phyloP scores from a whole-genome alignment of 2,329 filamentous ascomycete genomes.

The Colletotrichum sp. region DNA sequence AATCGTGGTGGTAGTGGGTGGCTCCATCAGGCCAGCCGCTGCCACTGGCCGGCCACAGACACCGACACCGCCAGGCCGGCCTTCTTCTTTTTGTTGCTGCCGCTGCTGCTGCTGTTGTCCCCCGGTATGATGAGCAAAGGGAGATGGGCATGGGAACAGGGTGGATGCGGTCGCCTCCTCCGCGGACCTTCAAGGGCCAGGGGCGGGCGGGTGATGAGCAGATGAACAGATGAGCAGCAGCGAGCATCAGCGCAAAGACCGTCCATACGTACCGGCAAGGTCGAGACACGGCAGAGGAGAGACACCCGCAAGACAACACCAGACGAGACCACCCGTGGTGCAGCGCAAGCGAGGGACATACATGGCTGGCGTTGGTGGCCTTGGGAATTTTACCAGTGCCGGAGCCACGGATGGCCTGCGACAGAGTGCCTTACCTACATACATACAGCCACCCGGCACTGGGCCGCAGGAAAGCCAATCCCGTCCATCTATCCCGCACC shows the following conservation, averaged over 20 bases:
- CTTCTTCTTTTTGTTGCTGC: not conserved
- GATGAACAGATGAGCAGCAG: not conserved
- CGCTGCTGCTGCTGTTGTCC: not conserved
- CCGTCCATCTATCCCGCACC: not conserved
- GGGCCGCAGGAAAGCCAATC: not conserved
- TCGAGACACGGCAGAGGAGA: not conserved
- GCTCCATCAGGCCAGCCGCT: not conserved
- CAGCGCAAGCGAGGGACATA: slow-evolving; percentile 1
- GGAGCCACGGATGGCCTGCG: not conserved
- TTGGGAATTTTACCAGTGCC: not conserved
- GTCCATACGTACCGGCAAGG: not conserved
- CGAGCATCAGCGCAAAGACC: not conserved
- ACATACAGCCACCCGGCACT: not conserved
- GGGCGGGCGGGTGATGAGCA: not conserved
- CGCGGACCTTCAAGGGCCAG: not conserved
- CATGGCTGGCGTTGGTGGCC: not conserved
- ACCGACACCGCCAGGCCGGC: not conserved
- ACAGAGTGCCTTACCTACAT: not conserved
- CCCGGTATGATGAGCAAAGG: not conserved
- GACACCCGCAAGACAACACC: slow-evolving; percentile 1
- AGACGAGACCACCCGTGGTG: not conserved
- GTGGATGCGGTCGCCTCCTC: not conserved
- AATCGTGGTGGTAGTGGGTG: not conserved
- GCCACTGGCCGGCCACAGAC: not conserved
- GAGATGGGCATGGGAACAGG: not conserved